Percentiles rank a stretch among this genome's conserved stretches.
These are phyloP conservation scores for grape (Vitis vinifera) DNA, from an alignment of 164 flowering plant species.

Conservation along the genomic window DNA sequence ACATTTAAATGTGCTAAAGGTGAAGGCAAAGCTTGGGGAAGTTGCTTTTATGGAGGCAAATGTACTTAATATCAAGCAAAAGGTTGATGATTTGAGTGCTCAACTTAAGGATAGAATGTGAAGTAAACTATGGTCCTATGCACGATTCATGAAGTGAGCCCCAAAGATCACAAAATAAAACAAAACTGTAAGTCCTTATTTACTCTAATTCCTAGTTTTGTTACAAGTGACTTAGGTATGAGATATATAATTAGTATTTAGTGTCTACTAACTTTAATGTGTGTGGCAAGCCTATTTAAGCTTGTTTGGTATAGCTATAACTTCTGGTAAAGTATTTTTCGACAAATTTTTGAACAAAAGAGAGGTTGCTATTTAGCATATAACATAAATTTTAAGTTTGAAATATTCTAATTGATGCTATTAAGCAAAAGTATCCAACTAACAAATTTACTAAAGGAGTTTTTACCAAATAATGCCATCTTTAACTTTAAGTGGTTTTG, in stretches of 20 bases:
- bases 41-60: slow-evolving; percentile 63
- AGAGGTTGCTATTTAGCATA: no score
- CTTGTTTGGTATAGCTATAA: no score
- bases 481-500: no score
- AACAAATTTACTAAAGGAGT: no score
- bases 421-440: no score
- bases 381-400: no score
- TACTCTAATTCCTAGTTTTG: not conserved
- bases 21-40: slow-evolving; percentile 66
- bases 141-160: slow-evolving; percentile 28
- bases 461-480: no score
- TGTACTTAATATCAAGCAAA: slow-evolving; percentile 60
- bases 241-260: not conserved
- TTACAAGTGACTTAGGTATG: no score
- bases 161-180: slow-evolving; percentile 27
- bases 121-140: slow-evolving; percentile 23
- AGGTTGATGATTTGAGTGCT: slow-evolving; percentile 57
- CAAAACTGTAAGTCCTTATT: slow-evolving; percentile 35
- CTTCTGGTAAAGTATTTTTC: no score
- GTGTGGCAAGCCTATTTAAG: not conserved
- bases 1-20: slow-evolving; percentile 39
- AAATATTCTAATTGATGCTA: no score
- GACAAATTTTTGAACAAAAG: no score
- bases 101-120: slow-evolving; percentile 54
- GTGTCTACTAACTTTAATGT: not conserved